Conservation (phyloP, 2,329 filamentous ascomycete species). For the Daldinia sp. region DNA sequence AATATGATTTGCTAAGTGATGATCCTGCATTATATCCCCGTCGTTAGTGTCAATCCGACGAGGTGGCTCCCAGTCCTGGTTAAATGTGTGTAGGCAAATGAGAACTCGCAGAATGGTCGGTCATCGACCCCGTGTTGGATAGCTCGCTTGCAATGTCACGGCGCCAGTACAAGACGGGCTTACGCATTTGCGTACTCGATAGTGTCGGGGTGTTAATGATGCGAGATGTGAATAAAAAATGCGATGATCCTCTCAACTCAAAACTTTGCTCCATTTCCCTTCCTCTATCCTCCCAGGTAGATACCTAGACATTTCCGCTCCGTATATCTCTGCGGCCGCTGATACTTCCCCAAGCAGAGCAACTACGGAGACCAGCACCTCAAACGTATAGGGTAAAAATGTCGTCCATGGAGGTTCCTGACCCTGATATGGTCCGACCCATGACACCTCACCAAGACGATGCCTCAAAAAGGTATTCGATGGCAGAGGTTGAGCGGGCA, state of each 20-base stretch:
- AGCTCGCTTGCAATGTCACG: slow-evolving; percentile 32
- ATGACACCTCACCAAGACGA: slow-evolving; percentile 42
- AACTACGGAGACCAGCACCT: slow-evolving; percentile 2
- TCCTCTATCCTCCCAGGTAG: slow-evolving; percentile 1
- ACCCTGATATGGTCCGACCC: slow-evolving; percentile 46
- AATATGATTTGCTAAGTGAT: slow-evolving; percentile 27
- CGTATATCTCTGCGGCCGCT: background rate
- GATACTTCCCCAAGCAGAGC: slow-evolving; percentile 8
- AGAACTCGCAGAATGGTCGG: slow-evolving; percentile 17
- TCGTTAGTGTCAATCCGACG: slow-evolving; percentile 26
- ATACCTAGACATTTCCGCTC: slow-evolving; percentile 7
- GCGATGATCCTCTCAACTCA: slow-evolving; percentile 10
- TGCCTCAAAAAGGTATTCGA: slow-evolving; percentile 42
- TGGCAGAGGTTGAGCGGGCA: slow-evolving; percentile 50
- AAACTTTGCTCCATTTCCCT: background rate
- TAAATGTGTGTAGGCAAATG: slow-evolving; percentile 23
- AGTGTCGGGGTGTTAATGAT: slow-evolving; percentile 23
- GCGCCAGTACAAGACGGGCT: slow-evolving; percentile 25
- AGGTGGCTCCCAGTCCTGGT: slow-evolving; percentile 30
- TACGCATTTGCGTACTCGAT: slow-evolving; percentile 12
- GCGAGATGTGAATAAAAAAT: slow-evolving; percentile 36
- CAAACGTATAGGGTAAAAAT: slow-evolving; percentile 35
- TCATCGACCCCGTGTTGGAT: slow-evolving; percentile 29
- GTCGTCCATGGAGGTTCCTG: slow-evolving; percentile 47
- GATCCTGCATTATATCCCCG: slow-evolving; percentile 25